Percentiles rank a stretch among this genome's conserved stretches.
These are phyloP conservation scores for Paramecium caudatum DNA, from an alignment of 73 alveolate species.

Conservation along the genomic window DNA sequence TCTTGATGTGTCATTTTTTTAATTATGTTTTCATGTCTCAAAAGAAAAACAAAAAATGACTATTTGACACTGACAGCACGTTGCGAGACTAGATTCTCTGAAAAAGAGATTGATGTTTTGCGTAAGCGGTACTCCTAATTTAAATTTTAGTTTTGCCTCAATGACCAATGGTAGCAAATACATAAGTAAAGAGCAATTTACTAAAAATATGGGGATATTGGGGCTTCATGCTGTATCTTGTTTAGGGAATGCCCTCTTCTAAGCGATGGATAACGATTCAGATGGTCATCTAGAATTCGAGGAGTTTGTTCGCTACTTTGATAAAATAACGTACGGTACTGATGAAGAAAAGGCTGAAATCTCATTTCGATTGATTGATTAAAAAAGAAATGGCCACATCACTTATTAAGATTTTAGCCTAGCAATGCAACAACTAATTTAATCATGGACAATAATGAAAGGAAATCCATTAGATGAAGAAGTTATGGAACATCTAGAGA, in stretches of 20 bases:
- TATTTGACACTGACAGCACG: too few relatives aligned
- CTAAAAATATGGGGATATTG: not conserved
- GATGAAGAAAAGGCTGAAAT: slow-evolving; percentile 47
- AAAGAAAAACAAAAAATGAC: too few relatives aligned
- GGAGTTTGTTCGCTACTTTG: slow-evolving; percentile 30
- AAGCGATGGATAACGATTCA: not conserved
- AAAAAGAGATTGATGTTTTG: not conserved
- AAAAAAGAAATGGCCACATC: slow-evolving; percentile 10
- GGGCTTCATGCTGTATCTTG: not conserved
- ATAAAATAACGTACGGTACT: slow-evolving; percentile 41
- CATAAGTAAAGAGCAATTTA: not conserved
- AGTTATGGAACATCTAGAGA: not conserved
- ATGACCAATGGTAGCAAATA: not conserved
- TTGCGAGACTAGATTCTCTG: not conserved
- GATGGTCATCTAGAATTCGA: slow-evolving; percentile 46
- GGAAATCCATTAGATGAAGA: not conserved
- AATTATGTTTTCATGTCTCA: too few relatives aligned
- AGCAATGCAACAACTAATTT: not conserved
- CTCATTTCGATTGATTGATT: not conserved
- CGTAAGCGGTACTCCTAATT: not conserved
- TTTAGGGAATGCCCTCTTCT: not conserved
- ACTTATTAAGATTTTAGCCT: not conserved
- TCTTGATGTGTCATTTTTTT: slow-evolving; percentile 30
- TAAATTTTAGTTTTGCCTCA: not conserved
- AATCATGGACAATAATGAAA: slow-evolving; percentile 25